Conservation (phyloP, 202 grass and related monocot species). For the Schoenoplectus triqueter region DNA sequence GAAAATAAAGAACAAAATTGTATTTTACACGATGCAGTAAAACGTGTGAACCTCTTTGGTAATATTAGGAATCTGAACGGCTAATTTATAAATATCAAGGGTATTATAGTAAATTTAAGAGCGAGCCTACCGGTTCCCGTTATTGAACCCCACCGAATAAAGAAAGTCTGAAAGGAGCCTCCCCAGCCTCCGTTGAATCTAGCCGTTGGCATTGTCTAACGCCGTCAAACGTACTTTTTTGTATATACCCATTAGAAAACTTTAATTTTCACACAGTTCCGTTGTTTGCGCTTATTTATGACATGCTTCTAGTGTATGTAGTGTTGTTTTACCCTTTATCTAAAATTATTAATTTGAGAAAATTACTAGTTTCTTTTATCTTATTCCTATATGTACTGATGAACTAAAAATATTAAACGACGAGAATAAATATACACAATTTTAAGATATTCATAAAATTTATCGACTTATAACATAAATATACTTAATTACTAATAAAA, state of each 20-base stretch:
- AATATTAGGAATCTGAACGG: not conserved
- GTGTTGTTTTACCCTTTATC: no score
- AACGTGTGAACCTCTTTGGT: not conserved
- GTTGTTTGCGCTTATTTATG: no score
- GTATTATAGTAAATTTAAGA: conserved; percentile 26
- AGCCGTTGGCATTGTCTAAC: conserved; percentile 27
- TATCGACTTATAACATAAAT: no score
- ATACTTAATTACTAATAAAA: no score
- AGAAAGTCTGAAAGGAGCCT: not conserved
- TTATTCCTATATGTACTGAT: no score
- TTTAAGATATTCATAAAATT: no score
- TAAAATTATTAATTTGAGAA: no score
- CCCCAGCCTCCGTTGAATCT: not conserved
- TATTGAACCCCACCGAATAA: not conserved
- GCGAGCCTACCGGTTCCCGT: not conserved
- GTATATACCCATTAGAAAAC: not conserved
- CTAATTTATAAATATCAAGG: conserved; percentile 21
- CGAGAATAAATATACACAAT: no score
- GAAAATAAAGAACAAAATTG: not conserved
- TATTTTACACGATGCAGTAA: not conserved
- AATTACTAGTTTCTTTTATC: no score
- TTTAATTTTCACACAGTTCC: not conserved
- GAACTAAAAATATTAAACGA: no score
- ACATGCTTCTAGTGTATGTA: no score
- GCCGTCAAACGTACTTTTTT: conserved; percentile 23